phyloP scores from a whole-genome alignment of 1,284 basidiomycete species.

The Puccinia horiana region DNA sequence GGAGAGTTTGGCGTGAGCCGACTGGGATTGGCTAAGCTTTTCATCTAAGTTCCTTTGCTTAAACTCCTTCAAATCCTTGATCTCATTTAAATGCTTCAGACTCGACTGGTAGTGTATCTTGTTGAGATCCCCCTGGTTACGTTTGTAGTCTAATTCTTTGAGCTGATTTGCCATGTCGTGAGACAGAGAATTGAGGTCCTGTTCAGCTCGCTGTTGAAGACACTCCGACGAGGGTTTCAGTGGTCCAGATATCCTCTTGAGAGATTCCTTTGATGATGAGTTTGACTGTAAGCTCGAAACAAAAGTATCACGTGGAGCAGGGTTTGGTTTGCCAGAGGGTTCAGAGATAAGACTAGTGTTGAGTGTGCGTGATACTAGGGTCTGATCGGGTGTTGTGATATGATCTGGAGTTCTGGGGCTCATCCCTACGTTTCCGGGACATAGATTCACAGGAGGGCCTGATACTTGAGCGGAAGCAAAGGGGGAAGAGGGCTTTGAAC shows the following conservation, averaged over 20 bases:
- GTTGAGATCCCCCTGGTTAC: slow-evolving; percentile 26
- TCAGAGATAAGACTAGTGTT: slow-evolving; percentile 6
- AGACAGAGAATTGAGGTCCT: not conserved
- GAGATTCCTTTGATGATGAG: not conserved
- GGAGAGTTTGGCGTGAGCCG: slow-evolving; percentile 3
- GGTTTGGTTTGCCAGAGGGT: not conserved
- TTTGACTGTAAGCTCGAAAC: not conserved
- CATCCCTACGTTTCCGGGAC: not conserved
- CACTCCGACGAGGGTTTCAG: not conserved
- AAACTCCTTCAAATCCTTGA: slow-evolving; percentile 40
- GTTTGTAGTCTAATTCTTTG: slow-evolving; percentile 3
- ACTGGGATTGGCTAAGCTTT: slow-evolving; percentile 28
- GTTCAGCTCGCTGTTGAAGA: not conserved
- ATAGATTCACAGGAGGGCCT: too few relatives aligned
- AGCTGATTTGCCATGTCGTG: slow-evolving; percentile 21
- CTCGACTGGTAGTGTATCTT: slow-evolving; percentile 19
- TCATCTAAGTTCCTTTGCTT: slow-evolving; percentile 27
- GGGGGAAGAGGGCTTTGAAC: slow-evolving; percentile 10
- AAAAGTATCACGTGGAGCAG: not conserved
- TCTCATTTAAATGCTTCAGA: slow-evolving; percentile 35
- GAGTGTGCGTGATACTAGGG: not conserved
- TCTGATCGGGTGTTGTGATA: not conserved
- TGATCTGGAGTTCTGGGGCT: not conserved
- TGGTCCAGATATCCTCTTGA: not conserved
- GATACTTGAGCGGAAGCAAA: not conserved